Evolutionary conservation across 75 land plant genomes (phyloP), one percentile per base, ranked within the genome.

Genomic region (Cupressus sempervirens): DNA sequence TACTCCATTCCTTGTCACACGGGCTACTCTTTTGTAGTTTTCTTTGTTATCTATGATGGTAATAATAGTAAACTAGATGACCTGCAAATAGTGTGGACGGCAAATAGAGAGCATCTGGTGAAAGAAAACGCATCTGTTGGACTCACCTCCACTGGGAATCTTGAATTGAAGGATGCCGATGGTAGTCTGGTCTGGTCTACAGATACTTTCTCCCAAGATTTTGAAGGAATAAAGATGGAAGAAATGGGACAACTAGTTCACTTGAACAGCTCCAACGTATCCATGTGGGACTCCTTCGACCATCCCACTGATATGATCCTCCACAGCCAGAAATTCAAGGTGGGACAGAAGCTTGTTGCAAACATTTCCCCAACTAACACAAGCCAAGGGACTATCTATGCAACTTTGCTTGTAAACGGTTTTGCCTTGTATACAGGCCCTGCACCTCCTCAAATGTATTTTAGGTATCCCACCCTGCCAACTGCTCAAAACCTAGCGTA

Each of bases 211-310:
- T 0, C 36, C 74, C 4, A 67, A 85, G 88, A 29, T 80, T 86
- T 10, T 8, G 13, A 34, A 30, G 16, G 50, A 48, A 67, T 88
- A 82, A 38, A 41, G 14, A 43, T 88, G 32, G 26, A 76, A 43
- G 82, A 85, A 8, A 76, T 62, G 20, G 93, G 92, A 23, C 89
- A 92, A 82, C 35, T 89, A 35, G 87, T 87, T 11, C 86, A 90
- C 13, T 58, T 85, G n/a, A 86, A 87, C 80, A 29, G 29, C 9
- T 56, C 53, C 3, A 85, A 88, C 50, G 75, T 50, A 3, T 76
- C 68, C 4, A 52, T 90, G 52, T 92, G 91, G 91, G 89, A 90
- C 30, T 88, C 90, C 32, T 92, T 92, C 76, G 90, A 90, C 76
- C 68, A 86, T 38, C 86, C 89, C 29, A 87, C 90, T 20, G 90